Conservation (phyloP, 1,284 basidiomycete species). For the Ceratobasidium sp. region DNA sequence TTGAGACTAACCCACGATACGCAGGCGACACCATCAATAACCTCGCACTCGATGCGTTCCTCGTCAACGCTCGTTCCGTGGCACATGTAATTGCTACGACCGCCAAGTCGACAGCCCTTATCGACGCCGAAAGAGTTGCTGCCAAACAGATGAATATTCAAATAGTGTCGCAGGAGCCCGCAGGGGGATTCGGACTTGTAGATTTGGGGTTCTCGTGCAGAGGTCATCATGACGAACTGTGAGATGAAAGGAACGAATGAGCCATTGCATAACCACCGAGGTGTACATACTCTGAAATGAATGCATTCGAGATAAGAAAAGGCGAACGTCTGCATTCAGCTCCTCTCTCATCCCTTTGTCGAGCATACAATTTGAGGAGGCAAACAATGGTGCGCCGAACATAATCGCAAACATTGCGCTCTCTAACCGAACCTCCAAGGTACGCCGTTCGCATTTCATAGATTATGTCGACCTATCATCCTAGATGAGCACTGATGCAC, state of each 20-base stretch:
- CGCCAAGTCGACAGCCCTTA: conserved; percentile 28
- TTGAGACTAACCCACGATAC: not conserved
- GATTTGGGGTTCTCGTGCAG: conserved; percentile 21
- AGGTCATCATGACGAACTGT: conserved; percentile 25
- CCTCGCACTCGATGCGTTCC: conserved; percentile 23
- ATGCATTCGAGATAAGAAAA: not conserved
- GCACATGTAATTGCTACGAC: conserved; percentile 34
- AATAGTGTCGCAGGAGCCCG: not conserved
- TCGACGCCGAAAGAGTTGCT: conserved; percentile 14
- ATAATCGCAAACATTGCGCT: not conserved
- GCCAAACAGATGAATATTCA: not conserved
- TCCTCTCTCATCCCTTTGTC: not conserved
- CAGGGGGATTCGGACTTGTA: not conserved
- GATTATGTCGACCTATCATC: not conserved
- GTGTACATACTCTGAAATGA: not conserved
- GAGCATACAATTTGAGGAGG: not conserved
- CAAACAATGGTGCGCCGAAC: not conserved
- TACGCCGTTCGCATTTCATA: not conserved
- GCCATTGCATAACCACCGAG: not conserved
- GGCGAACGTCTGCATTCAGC: not conserved
- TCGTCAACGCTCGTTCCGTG: conserved; percentile 31
- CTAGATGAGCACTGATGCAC: not conserved
- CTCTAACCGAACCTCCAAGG: not conserved
- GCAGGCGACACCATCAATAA: conserved; percentile 36
- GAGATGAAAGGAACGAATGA: not conserved